A percentile compares a stretch with the other conserved stretches of the same genome.
Conservation (phyloP, 805 yeast species). For the Wickerhamomyces chambardii region DNA sequence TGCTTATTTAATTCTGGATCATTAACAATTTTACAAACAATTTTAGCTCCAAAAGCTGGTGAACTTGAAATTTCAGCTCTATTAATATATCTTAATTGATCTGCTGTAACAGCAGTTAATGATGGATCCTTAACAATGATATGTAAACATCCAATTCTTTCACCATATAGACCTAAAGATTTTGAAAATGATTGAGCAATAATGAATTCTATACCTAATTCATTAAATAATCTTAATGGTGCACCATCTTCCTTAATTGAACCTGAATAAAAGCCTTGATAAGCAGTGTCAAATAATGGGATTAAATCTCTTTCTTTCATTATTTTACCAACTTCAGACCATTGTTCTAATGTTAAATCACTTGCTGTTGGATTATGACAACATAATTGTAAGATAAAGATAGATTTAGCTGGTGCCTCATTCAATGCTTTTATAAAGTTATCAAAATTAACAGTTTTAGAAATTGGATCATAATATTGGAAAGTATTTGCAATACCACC, state of each 20-base stretch:
- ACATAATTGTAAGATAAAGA: constrained; percentile 83
- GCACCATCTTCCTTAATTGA: constrained; percentile 65
- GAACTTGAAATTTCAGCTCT: constrained; percentile 91
- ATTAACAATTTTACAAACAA: constrained; percentile 71
- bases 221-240: constrained; percentile 32
- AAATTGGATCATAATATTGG: constrained; percentile 57
- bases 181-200: constrained; percentile 91
- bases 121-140: constrained; percentile 48
- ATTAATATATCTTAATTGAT: constrained; percentile 75
- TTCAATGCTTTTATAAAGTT: constrained; percentile 53
- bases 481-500: constrained; percentile 59
- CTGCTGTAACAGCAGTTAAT: constrained; percentile 45
- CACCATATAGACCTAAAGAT: constrained; percentile 93
- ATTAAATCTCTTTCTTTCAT: constrained; percentile 49
- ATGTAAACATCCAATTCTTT: constrained; percentile 81
- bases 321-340: constrained; percentile 67
- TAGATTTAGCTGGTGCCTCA: constrained; percentile 46
- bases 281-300: constrained; percentile 89
- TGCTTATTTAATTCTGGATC: constrained; percentile 48
- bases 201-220: constrained; percentile 22
- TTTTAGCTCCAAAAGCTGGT: constrained; percentile 88
- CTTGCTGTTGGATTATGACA: constrained; percentile 98
- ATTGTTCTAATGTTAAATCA: constrained; percentile 76
- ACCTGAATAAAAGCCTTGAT: constrained; percentile 93
- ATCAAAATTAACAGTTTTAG: constrained; percentile 56